These are phyloP conservation scores for Heteromeles arbutifolia DNA, from an alignment of 306 rosid genomes.

Conservation along the genomic window DNA sequence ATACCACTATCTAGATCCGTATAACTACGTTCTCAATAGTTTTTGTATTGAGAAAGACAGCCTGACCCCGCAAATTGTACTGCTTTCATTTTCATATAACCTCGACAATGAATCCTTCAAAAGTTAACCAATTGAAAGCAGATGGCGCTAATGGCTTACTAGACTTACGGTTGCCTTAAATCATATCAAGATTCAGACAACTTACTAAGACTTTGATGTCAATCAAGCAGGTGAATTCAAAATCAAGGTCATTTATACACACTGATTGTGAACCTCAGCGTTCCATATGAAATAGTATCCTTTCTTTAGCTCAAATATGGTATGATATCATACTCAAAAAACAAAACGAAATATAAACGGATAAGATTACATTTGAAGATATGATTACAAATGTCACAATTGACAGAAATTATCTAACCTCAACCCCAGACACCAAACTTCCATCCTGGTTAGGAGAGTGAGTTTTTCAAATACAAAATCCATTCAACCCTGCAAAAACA, in stretches of 20 bases:
- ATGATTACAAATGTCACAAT: conserved; percentile 30
- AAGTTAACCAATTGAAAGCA: background rate
- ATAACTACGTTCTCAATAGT: background rate
- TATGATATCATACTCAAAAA: background rate
- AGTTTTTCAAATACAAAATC: conserved; percentile 15
- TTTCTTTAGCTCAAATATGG: conserved; percentile 7
- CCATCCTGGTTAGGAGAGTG: conserved; percentile 19
- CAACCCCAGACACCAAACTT: conserved; percentile 11
- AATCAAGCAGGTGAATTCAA: conserved; percentile 20
- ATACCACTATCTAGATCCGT: background rate
- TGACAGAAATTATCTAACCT: conserved; percentile 14
- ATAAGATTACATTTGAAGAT: conserved; percentile 4
- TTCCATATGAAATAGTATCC: conserved; percentile 8
- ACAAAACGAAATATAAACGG: background rate
- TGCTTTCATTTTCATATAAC: background rate
- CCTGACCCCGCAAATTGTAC: background rate
- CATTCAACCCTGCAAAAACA: conserved; percentile 22
- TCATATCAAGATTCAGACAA: conserved; percentile 6
- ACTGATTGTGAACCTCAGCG: background rate
- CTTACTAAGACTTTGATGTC: conserved; percentile 13
- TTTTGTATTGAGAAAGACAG: background rate
- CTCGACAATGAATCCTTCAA: background rate
- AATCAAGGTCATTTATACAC: conserved; percentile 16
- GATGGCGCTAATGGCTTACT: background rate
- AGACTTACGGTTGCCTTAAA: background rate